Base-by-base conservation (phyloP, 441 rosid species). In the Arabidopsis lyrata region DNA sequence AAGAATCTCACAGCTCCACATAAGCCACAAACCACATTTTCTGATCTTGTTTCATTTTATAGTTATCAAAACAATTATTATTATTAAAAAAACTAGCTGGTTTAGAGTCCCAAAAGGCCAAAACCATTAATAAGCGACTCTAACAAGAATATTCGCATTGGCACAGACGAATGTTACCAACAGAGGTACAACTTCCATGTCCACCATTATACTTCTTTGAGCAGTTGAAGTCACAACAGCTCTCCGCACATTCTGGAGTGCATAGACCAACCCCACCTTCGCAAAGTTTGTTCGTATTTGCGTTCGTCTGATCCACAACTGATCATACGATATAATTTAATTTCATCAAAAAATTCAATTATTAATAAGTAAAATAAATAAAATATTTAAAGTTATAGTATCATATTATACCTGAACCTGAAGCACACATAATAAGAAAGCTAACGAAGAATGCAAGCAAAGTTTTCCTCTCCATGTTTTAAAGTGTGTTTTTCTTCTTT, bases 141-240 rank as follows among this genome's bases (percentile, higher is more conserved):
- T 70, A 58, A 9, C 75, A 71, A 39, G 75, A 20, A n/a, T 49
- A 71, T 27, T 44, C 6, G 29, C 73, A 69, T 59, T 44, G 44
- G 27, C 73, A 69, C 4, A 69, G 31, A 69, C 55, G 32, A 57
- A 7, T 14, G 13, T 6, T 58, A 42, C 56, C 65, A 55, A 57
- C 5, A 1, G 45, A 27, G 13, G 18, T 45, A 69, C 73, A 69
- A 20, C 7, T 0, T 57, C 70, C 76, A 63, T 1, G 20, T 42
- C 76, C 76, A 32, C 44, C 62, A 3, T 1, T 20, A 52, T 61
- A 55, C 6, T 5, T 29, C 2, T 29, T 11, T 5, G 32, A 4
- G 47, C 76, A 62, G 8, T 52, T 54, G 4, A 3, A 2, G 5
- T 63, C 35, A 52, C 76, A 72, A 32, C 76, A 72, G 1, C 2